phyloP scores from a whole-genome alignment of 805 yeast species.

The Millerozyma miso region DNA sequence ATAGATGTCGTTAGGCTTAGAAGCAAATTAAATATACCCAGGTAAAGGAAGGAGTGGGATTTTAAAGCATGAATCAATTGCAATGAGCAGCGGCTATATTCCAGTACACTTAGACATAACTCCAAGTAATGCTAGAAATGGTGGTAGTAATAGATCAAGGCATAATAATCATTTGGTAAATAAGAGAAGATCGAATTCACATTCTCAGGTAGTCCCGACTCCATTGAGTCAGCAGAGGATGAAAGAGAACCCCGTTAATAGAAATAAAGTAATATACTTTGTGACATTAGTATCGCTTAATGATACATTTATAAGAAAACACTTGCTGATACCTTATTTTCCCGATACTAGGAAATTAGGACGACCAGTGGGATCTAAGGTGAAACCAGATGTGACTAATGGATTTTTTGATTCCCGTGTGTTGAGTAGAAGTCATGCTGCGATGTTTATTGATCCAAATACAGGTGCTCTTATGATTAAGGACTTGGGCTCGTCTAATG shows the following conservation, averaged over 20 bases:
- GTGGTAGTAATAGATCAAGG: not conserved
- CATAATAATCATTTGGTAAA: constrained; percentile 7
- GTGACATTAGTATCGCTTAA: constrained; percentile 75
- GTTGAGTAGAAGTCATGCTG: constrained; percentile 90
- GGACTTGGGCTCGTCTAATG: constrained; percentile 90
- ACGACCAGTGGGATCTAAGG: constrained; percentile 72
- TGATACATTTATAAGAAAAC: constrained; percentile 76
- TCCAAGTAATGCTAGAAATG: not conserved
- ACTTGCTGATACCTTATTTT: constrained; percentile 68
- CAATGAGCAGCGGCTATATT: constrained; percentile 14
- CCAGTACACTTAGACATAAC: constrained; percentile 19
- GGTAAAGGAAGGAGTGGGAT: not conserved
- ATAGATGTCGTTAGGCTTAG: not conserved
- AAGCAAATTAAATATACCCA: not conserved
- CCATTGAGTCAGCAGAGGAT: constrained; percentile 16
- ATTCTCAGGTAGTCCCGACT: constrained; percentile 32
- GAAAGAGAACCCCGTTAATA: constrained; percentile 14
- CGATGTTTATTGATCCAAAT: constrained; percentile 65
- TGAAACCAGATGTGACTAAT: constrained; percentile 62
- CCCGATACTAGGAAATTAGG: constrained; percentile 89
- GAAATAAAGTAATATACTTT: constrained; percentile 42
- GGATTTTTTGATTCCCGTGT: constrained; percentile 95
- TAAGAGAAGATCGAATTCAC: constrained; percentile 37
- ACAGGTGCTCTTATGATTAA: constrained; percentile 67
- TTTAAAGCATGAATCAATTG: not conserved